Percentiles rank a stretch among this genome's conserved stretches.
phyloP scores from a whole-genome alignment of 2,329 filamentous ascomycete genomes.

The Ceratocystis colombiana region DNA sequence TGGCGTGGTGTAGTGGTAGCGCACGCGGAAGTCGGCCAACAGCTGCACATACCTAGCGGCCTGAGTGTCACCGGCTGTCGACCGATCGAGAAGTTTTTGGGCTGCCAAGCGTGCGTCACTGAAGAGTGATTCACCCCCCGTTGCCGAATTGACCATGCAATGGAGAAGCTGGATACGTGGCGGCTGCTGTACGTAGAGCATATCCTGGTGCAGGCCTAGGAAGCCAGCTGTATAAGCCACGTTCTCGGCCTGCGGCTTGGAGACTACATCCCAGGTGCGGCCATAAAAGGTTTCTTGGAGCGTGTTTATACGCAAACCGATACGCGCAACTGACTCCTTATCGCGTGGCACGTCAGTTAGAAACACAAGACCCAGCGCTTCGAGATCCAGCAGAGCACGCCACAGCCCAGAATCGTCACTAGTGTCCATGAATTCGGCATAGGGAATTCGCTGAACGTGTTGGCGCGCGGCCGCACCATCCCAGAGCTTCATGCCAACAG shows the following conservation, averaged over 20 bases:
- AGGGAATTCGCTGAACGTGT: constrained; percentile 52
- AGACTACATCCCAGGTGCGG: constrained; percentile 77
- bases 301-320: constrained; percentile 64
- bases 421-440: constrained; percentile 59
- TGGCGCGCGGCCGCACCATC: constrained; percentile 33
- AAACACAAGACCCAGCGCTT: constrained; percentile 63
- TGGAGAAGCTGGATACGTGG: constrained; percentile 82
- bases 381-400: constrained; percentile 51
- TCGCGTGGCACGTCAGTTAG: constrained; percentile 62
- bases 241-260: constrained; percentile 74
- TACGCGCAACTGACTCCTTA: constrained; percentile 53
- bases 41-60: constrained; percentile 29
- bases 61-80: constrained; percentile 1
- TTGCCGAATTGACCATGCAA: constrained; percentile 69
- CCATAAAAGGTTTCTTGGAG: constrained; percentile 88
- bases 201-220: constrained; percentile 85
- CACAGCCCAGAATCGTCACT: constrained; percentile 41
- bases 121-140: constrained; percentile 79
- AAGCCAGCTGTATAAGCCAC: constrained; percentile 78
- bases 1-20: constrained; percentile 60
- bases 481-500: constrained; percentile 35
- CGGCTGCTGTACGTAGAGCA: constrained; percentile 72
- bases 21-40: constrained; percentile 41
- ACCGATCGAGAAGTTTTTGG: constrained; percentile 31
- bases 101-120: constrained; percentile 61